A percentile compares a stretch with the other conserved stretches of the same genome.
These are phyloP conservation scores for Apiotrichum brassicae DNA, from an alignment of 1,284 basidiomycete genomes.

Conservation along the genomic window DNA sequence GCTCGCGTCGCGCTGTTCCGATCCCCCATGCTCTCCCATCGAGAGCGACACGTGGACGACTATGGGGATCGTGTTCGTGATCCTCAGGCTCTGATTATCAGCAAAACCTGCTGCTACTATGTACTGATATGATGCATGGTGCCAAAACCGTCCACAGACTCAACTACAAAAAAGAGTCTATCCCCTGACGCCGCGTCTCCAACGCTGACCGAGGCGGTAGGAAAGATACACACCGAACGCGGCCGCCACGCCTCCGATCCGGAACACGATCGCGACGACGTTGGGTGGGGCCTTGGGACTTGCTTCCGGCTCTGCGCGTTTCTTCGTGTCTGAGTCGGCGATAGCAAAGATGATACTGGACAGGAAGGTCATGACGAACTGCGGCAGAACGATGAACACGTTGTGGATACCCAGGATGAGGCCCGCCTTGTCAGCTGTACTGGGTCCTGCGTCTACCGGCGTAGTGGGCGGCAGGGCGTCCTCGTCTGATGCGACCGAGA, in stretches of 20 bases:
- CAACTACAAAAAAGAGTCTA: too few species aligned
- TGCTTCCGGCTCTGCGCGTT: not conserved
- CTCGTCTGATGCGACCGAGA: not conserved
- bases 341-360: constrained; percentile 50
- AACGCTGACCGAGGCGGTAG: constrained; percentile 12
- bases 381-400: constrained; percentile 69
- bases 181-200: constrained; percentile 1
- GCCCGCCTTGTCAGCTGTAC: constrained; percentile 73
- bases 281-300: not conserved
- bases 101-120: too few species aligned
- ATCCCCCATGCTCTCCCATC: too few species aligned
- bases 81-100: too few species aligned
- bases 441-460: constrained; percentile 1
- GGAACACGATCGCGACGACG: constrained; percentile 15
- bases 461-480: not conserved
- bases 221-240: constrained; percentile 14
- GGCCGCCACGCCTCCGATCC: constrained; percentile 14
- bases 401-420: constrained; percentile 89
- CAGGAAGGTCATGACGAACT: constrained; percentile 52
- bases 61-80: too few species aligned
- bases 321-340: constrained; percentile 36
- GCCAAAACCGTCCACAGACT: too few species aligned
- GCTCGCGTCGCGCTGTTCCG: too few species aligned
- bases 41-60: too few species aligned
- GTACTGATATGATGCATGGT: too few species aligned